These are phyloP conservation scores for Aspergillus amoenus DNA, from an alignment of 2,329 filamentous ascomycete species.

Conservation along the genomic window DNA sequence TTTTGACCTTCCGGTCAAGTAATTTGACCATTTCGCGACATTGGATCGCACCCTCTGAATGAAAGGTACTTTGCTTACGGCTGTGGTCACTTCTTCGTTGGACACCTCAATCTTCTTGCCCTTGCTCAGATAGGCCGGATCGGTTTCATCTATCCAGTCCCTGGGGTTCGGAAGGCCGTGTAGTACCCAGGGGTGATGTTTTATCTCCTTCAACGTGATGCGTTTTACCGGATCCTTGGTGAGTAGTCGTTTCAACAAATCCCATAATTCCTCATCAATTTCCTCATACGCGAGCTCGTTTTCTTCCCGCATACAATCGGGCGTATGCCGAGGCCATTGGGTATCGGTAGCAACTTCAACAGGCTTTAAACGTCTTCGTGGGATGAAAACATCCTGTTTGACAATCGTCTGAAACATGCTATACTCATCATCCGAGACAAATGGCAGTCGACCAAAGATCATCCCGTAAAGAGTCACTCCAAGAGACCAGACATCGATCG, in stretches of 20 bases:
- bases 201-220: constrained; percentile 87
- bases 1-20: constrained; percentile 47
- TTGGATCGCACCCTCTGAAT: constrained; percentile 81
- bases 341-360: constrained; percentile 50
- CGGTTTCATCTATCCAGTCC: constrained; percentile 90
- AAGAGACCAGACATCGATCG: constrained; percentile 96
- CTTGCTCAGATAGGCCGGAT: constrained; percentile 73
- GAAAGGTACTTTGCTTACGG: constrained; percentile 85
- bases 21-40: constrained; percentile 65
- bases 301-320: constrained; percentile 70
- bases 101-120: constrained; percentile 90
- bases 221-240: constrained; percentile 86
- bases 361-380: constrained; percentile 75
- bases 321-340: constrained; percentile 53
- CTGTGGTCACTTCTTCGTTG: constrained; percentile 81
- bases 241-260: constrained; percentile 76
- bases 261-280: constrained; percentile 74
- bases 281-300: constrained; percentile 82
- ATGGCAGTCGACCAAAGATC: constrained; percentile 89
- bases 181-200: constrained; percentile 89
- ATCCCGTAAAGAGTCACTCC: constrained; percentile 96
- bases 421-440: constrained; percentile 87
- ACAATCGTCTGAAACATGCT: constrained; percentile 90
- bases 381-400: constrained; percentile 88
- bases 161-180: constrained; percentile 71